Conservation (phyloP, 139 green algal species). For the Chlorella sp. region DNA sequence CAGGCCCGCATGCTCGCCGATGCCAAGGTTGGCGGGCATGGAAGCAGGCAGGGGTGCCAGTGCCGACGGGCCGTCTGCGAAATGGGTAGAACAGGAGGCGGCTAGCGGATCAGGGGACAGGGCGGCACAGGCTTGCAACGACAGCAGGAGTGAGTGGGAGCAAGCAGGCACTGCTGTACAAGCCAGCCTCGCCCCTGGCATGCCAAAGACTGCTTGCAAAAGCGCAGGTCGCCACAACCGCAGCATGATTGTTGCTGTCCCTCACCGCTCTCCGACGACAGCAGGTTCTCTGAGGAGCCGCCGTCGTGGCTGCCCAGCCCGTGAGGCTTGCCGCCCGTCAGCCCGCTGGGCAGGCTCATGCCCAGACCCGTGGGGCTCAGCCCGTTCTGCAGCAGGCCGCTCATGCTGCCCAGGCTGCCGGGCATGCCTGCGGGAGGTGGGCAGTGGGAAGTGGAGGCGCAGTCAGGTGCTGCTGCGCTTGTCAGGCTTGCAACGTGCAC, state of each 20-base stretch:
- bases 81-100: no score
- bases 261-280: constrained; percentile 35
- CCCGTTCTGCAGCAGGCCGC: constrained; percentile 26
- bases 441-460: no score
- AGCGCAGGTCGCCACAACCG: neutral
- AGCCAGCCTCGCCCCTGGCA: no score
- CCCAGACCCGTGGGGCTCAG: neutral
- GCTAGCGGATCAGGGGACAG: no score
- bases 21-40: constrained; percentile 19
- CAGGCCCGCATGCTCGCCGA: constrained; percentile 9
- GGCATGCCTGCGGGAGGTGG: constrained; percentile 14
- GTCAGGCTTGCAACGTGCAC: no score
- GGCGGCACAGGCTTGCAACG: no score
- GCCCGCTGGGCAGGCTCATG: constrained; percentile 28
- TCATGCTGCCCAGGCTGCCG: constrained; percentile 28
- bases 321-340: constrained; percentile 20
- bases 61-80: constrained; percentile 21
- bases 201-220: no score
- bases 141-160: no score
- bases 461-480: no score
- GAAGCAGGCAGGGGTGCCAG: constrained; percentile 10
- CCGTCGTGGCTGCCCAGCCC: constrained; percentile 24
- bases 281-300: constrained; percentile 36
- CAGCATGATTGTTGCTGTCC: no score
- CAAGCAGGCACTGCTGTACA: no score